A percentile compares a stretch with the other conserved stretches of the same genome.
Evolutionary conservation across 1,284 basidiomycete species (phyloP).

Genomic region (Ganoderma lingzhi): DNA sequence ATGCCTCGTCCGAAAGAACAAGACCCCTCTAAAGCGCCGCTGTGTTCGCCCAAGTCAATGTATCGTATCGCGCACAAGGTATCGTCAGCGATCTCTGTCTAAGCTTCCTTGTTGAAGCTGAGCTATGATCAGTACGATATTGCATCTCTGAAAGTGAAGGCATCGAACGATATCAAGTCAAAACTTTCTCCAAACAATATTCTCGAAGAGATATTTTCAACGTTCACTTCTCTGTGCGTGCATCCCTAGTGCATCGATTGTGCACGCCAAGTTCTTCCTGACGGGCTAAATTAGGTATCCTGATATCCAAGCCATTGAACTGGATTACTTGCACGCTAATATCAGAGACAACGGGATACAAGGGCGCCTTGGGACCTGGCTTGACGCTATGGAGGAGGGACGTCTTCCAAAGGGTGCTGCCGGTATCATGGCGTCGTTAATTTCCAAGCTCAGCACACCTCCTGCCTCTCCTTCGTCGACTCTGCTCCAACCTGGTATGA

Average conservation of each 20-base stretch:
- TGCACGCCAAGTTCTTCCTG: neutral
- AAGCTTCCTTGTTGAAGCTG: neutral
- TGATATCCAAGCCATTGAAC: constrained; percentile 18
- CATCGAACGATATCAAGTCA: constrained; percentile 20
- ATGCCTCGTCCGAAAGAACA: neutral
- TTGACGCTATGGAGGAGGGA: constrained; percentile 19
- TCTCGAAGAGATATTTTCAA: constrained; percentile 33
- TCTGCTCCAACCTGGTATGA: neutral
- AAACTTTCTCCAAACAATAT: constrained; percentile 29
- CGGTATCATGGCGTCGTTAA: constrained; percentile 1
- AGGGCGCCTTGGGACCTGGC: constrained; percentile 15
- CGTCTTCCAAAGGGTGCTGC: constrained; percentile 12
- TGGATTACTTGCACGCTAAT: constrained; percentile 15
- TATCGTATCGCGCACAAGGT: constrained; percentile 33
- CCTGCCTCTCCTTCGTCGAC: neutral
- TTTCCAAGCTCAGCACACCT: constrained; percentile 5
- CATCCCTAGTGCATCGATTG: neutral
- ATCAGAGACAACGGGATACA: constrained; percentile 13
- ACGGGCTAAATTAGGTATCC: neutral
- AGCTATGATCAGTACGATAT: constrained; percentile 27
- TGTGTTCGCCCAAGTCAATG: constrained; percentile 35
- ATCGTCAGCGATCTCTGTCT: neutral
- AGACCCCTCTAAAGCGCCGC: constrained; percentile 4
- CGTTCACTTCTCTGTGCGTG: constrained; percentile 30
- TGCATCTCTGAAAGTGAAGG: constrained; percentile 21